These are phyloP conservation scores for Dioscorea zingiberensis DNA, from an alignment of 106 monocot genomes.

Conservation along the genomic window DNA sequence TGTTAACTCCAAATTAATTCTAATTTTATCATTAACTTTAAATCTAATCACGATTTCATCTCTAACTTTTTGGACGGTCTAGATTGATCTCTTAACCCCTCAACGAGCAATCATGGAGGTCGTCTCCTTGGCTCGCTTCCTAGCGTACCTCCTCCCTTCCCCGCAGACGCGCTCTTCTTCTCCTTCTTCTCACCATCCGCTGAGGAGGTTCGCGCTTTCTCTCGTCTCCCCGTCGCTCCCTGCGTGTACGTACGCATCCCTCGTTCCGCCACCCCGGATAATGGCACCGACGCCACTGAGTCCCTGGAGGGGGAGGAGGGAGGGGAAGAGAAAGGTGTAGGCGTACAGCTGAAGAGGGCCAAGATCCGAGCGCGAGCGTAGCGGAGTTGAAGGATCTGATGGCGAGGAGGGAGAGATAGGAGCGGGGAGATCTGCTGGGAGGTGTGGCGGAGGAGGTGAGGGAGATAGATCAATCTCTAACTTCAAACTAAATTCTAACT, in stretches of 20 bases:
- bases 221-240: not conserved
- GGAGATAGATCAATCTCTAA: no score
- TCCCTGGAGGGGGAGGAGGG: not conserved
- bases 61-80: no score
- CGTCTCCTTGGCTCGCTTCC: conserved; percentile 14
- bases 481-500: no score
- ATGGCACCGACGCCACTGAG: conserved; percentile 9
- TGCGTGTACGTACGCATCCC: not conserved
- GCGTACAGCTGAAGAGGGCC: not conserved
- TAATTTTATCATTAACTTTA: no score
- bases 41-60: no score
- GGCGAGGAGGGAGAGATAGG: conserved; percentile 21
- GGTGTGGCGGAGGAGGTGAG: conserved; percentile 72
- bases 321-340: not conserved
- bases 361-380: not conserved
- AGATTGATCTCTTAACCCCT: not conserved
- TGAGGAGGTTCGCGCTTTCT: not conserved
- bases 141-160: not conserved
- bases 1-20: no score
- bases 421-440: conserved; percentile 18
- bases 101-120: conserved; percentile 14
- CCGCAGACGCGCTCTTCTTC: conserved; percentile 1
- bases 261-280: conserved; percentile 11
- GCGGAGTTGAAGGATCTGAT: conserved; percentile 51
- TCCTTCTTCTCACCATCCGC: not conserved